Percentiles rank a stretch among this genome's conserved stretches.
These are phyloP conservation scores for Alisma plantagoaquatica DNA, from an alignment of 106 monocot genomes.

Conservation along the genomic window DNA sequence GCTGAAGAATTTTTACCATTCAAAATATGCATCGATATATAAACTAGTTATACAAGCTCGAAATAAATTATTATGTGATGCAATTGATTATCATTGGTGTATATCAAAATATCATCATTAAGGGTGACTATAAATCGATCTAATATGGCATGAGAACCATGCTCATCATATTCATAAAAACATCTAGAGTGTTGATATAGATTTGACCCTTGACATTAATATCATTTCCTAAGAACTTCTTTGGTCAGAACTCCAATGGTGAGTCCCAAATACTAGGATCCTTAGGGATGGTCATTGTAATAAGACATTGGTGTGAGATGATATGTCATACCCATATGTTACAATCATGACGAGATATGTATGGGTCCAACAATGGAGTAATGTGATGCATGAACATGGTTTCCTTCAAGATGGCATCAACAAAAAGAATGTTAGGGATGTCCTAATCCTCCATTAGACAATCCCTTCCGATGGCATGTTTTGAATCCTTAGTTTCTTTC, in stretches of 20 bases:
- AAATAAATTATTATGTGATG: no score
- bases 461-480: constrained; percentile 35
- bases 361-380: constrained; percentile 41
- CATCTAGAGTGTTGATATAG: no score
- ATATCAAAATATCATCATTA: no score
- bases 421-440: constrained; percentile 25
- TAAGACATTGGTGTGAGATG: constrained; percentile 12
- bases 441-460: constrained; percentile 53
- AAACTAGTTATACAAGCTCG: no score
- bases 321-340: constrained; percentile 33
- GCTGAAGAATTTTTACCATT: no score
- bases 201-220: constrained; percentile 50
- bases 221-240: constrained; percentile 32
- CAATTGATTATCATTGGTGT: no score
- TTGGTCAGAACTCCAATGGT: constrained; percentile 37
- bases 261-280: constrained; percentile 32
- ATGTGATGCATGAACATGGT: constrained; percentile 59
- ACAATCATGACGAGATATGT: constrained; percentile 27
- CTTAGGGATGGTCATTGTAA: constrained; percentile 18
- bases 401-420: constrained; percentile 47
- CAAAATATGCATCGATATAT: no score
- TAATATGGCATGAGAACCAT: no score
- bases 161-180: no score
- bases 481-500: constrained; percentile 42
- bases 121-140: no score